Conservation (phyloP, 1,139 yeast genomes). For the Chernovozyma aurita region DNA sequence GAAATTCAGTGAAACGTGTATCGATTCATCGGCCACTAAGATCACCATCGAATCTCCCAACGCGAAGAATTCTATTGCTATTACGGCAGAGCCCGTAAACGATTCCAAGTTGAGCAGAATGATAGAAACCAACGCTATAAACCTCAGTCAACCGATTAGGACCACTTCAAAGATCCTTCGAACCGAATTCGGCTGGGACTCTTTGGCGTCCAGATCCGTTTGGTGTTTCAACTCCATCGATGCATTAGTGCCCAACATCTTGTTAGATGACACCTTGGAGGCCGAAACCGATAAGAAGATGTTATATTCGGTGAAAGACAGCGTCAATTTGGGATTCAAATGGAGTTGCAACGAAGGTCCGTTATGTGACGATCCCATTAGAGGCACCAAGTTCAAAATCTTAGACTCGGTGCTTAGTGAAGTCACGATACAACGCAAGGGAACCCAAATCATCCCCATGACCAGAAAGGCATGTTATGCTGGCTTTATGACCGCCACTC, state of each 20-base stretch:
- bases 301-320: constrained; percentile 45
- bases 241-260: constrained; percentile 49
- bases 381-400: constrained; percentile 68
- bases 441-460: constrained; percentile 81
- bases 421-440: constrained; percentile 45
- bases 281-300: constrained; percentile 55
- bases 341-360: constrained; percentile 92
- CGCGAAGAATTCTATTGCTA: constrained; percentile 55
- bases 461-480: constrained; percentile 81
- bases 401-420: constrained; percentile 55
- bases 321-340: constrained; percentile 70
- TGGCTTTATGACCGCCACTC: constrained; percentile 74
- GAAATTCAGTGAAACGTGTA: constrained; percentile 73
- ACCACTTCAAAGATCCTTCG: constrained; percentile 53
- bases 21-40: constrained; percentile 62
- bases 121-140: constrained; percentile 49
- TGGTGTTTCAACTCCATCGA: constrained; percentile 73
- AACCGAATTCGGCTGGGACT: constrained; percentile 70
- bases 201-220: constrained; percentile 74
- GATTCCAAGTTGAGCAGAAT: constrained; percentile 47
- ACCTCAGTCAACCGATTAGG: constrained; percentile 31
- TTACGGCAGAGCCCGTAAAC: constrained; percentile 75
- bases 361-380: constrained; percentile 76
- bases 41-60: constrained; percentile 54
- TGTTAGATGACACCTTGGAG: constrained; percentile 75